These are phyloP conservation scores for Starmerella potacharoeniae DNA, from an alignment of 805 yeast species.

Conservation along the genomic window DNA sequence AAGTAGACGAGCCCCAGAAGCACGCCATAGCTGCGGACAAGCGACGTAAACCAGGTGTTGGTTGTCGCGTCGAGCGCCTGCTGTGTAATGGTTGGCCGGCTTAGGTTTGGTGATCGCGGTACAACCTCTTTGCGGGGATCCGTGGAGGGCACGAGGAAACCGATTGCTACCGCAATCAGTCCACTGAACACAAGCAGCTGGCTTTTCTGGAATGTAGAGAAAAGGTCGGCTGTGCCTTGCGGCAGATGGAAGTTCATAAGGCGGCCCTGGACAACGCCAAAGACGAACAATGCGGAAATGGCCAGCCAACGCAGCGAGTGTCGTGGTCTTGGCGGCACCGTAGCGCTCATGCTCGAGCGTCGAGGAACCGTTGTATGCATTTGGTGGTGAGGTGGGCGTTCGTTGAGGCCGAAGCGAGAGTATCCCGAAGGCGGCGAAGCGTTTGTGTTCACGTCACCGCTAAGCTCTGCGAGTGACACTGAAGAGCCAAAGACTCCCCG, in stretches of 20 bases:
- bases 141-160: not conserved
- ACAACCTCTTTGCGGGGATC: not conserved
- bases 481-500: slow-evolving; percentile 32
- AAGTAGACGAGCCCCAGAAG: slow-evolving; percentile 33
- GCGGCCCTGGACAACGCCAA: slow-evolving; percentile 15
- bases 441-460: slow-evolving; percentile 22
- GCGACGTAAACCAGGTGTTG: slow-evolving; percentile 27
- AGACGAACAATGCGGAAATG: slow-evolving; percentile 3
- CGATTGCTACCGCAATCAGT: not conserved
- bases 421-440: slow-evolving; percentile 13
- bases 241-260: slow-evolving; percentile 17
- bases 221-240: not conserved
- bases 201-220: not conserved
- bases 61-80: slow-evolving; percentile 3
- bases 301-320: not conserved
- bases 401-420: slow-evolving; percentile 21
- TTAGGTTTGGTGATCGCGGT: not conserved
- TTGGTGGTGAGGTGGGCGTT: slow-evolving; percentile 20
- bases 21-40: slow-evolving; percentile 32
- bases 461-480: slow-evolving; percentile 30
- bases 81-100: slow-evolving; percentile 1
- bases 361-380: slow-evolving; percentile 19
- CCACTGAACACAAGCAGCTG: not conserved
- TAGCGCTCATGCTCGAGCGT: slow-evolving; percentile 3
- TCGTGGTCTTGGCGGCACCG: not conserved